phyloP scores from a whole-genome alignment of 345 rosid genomes.

The Gossypium arboreum region DNA sequence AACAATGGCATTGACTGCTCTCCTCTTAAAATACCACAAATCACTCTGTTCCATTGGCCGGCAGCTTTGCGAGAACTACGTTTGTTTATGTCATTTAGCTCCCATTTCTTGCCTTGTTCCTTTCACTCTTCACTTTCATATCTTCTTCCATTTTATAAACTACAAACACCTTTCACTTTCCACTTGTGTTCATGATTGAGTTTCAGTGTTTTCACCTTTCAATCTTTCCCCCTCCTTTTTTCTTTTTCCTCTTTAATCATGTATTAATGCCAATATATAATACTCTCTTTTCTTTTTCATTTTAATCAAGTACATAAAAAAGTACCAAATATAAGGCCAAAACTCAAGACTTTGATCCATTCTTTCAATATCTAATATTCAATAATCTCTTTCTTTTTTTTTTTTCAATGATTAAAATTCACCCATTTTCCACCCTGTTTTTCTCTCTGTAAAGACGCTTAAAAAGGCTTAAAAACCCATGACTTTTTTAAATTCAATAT shows the following conservation, averaged over 20 bases:
- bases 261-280: neutral
- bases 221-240: neutral
- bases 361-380: neutral
- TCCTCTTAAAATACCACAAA: constrained; percentile 3
- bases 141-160: neutral
- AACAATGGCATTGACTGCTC: constrained; percentile 8
- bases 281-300: neutral
- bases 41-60: constrained; percentile 5
- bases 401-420: constrained; percentile 12
- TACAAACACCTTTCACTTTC: neutral
- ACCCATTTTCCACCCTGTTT: constrained; percentile 24
- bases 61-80: constrained; percentile 4
- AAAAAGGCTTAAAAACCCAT: neutral
- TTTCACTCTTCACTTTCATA: neutral
- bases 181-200: neutral
- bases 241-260: neutral
- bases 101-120: neutral
- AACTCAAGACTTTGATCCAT: neutral
- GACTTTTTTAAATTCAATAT: neutral
- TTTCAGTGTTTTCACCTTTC: neutral
- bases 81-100: neutral
- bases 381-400: neutral
- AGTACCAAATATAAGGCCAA: constrained; percentile 1
- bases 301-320: neutral
- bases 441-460: constrained; percentile 29